Conservation (phyloP, 108 stramenopile genomes). For the Skeletonema grethae region DNA sequence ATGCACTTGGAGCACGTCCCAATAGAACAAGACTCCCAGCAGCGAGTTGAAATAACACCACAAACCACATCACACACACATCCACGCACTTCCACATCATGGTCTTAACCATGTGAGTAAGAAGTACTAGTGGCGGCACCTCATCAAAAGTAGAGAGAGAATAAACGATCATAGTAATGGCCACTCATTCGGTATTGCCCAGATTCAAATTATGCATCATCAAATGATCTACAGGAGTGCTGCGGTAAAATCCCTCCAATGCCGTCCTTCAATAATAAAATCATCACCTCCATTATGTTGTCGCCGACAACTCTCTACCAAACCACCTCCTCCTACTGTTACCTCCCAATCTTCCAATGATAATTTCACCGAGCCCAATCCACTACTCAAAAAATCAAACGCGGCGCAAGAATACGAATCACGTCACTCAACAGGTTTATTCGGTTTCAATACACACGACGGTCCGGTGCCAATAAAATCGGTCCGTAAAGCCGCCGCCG, state of each 20-base stretch:
- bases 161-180: neutral
- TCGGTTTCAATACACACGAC: conserved; percentile 36
- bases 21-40: too few relatives aligned
- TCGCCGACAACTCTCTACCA: neutral
- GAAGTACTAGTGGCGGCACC: too few relatives aligned
- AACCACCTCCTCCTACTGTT: neutral
- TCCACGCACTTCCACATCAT: too few relatives aligned
- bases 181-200: neutral
- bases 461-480: conserved; percentile 36
- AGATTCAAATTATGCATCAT: neutral
- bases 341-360: neutral
- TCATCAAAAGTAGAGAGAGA: neutral
- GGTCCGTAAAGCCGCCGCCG: neutral
- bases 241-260: neutral
- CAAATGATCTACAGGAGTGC: neutral
- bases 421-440: conserved; percentile 7
- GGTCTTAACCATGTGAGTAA: too few relatives aligned
- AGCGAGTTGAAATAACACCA: too few relatives aligned
- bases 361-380: neutral
- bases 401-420: conserved; percentile 27
- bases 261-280: neutral
- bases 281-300: neutral
- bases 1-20: too few relatives aligned
- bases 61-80: too few relatives aligned
- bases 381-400: neutral